Evolutionary conservation across 441 rosid genomes (phyloP).

Genomic region (Jatropha podagrica): DNA sequence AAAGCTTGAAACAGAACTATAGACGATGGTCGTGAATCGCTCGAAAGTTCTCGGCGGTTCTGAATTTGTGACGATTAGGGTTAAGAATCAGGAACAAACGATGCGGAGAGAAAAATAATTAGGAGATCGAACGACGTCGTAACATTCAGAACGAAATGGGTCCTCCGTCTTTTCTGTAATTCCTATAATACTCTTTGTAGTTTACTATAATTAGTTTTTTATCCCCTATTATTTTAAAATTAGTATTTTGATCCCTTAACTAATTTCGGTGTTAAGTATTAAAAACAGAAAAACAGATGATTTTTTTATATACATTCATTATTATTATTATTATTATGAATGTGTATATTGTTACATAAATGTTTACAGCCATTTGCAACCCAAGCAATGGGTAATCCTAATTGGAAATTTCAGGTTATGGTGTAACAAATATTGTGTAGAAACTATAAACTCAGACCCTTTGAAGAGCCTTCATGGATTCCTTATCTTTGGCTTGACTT

Average conservation of each 20-base stretch:
- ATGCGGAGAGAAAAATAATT: background rate
- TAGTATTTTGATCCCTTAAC: too few species aligned
- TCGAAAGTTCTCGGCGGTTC: background rate
- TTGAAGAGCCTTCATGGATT: slow-evolving; percentile 27
- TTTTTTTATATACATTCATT: too few species aligned
- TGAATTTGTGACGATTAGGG: background rate
- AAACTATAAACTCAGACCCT: slow-evolving; percentile 29
- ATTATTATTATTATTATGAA: background rate
- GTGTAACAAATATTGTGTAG: background rate
- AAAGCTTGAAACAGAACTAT: background rate
- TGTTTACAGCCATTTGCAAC: background rate
- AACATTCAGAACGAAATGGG: too few species aligned
- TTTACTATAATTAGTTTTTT: too few species aligned
- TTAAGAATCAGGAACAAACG: background rate
- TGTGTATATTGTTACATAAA: background rate
- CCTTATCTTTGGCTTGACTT: slow-evolving; percentile 22
- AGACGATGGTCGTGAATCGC: background rate
- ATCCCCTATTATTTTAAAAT: too few species aligned
- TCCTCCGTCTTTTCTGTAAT: too few species aligned
- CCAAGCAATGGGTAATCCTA: background rate
- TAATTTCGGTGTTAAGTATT: too few species aligned
- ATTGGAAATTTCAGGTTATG: background rate
- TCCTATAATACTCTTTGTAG: too few species aligned
- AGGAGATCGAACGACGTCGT: background rate
- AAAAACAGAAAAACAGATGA: too few species aligned